Evolutionary conservation across 345 rosid species (phyloP), one percentile per base, ranked within the genome.

Genomic region (Lumnitzera racemosa): DNA sequence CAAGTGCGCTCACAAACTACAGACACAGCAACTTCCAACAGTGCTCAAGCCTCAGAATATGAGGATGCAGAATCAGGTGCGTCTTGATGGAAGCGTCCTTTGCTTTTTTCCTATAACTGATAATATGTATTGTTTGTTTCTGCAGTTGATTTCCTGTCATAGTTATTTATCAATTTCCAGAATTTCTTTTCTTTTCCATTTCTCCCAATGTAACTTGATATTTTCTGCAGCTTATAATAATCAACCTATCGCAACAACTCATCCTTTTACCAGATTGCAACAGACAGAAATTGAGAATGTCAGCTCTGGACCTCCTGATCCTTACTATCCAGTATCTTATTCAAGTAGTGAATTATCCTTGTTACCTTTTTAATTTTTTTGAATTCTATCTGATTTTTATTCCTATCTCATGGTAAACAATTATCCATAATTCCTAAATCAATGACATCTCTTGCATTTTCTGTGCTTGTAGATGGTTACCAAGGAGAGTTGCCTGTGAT

Each of bases 11-110:
- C 96, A 52, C 84, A 77, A 62, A 71, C 85, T 27, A 81, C 80
- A 8, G 90, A 85, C 71, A 74, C 90, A 29, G 71, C 79, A 64
- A 85, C 89, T 73, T 73, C 76, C 68, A 83, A 63, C 69, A 80
- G 84, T 61, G 72, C 77, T 73, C 89, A 78, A 23, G 77, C 88
- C 47, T 81, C 94, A 43, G 94, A 85, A 71, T 75, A 74, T 69
- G 96, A 82, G 71, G 98, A 92, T 70, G 89, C 78, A 51, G 91
- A 92, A 74, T 89, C 98, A 81, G 96, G 98, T 70, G 59, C 67
- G 27, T 17, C 56, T 65, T 53, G 47, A 11, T 53, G 10, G 50
- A 16, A 13, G 12, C 47, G 17, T 59, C 49, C 31, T 2, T 15
- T 59, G 12, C n/a, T 0, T 59, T 59, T 47, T 17, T 27, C 25